These are phyloP conservation scores for Furcasterigmium furcatum DNA, from an alignment of 2,329 filamentous ascomycete genomes.

Conservation along the genomic window DNA sequence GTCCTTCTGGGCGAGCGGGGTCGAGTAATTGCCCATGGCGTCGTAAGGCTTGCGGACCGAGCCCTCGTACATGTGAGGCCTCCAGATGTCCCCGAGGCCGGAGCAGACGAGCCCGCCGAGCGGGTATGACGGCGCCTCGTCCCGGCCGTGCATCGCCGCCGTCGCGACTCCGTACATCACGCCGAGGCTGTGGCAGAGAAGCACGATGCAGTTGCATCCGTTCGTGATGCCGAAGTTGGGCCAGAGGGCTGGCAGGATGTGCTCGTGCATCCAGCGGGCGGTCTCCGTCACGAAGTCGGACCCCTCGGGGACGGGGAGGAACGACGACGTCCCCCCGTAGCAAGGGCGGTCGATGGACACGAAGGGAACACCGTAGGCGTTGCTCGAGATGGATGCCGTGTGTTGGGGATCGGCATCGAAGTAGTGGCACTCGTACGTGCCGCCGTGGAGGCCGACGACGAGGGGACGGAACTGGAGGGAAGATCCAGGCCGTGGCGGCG, in stretches of 20 bases:
- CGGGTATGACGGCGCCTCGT: conserved; percentile 9
- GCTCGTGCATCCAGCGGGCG: conserved; percentile 9
- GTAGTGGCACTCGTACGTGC: conserved; percentile 12
- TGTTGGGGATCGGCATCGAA: conserved; percentile 14
- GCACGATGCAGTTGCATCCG: conserved; percentile 13
- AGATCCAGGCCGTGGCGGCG: no score
- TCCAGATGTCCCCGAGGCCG: conserved; percentile 17
- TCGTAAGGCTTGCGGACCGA: neutral
- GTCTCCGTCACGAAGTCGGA: conserved; percentile 8
- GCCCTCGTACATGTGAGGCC: no score
- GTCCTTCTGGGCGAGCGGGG: conserved; percentile 10
- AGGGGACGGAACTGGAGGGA: no score
- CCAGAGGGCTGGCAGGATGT: conserved; percentile 15
- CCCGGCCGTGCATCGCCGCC: conserved; percentile 9
- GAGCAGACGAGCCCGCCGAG: conserved; percentile 15
- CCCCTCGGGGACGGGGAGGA: conserved; percentile 6
- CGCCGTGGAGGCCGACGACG: conserved; percentile 16
- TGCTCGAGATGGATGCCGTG: conserved; percentile 8
- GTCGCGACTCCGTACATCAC: conserved; percentile 11
- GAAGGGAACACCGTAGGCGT: conserved; percentile 13
- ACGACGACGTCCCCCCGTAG: conserved; percentile 11
- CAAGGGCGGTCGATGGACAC: conserved; percentile 16
- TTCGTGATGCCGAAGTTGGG: conserved; percentile 8
- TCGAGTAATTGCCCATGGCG: conserved; percentile 1
- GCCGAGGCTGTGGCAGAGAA: conserved; percentile 17